Evolutionary conservation across 345 rosid species (phyloP), one percentile per base, ranked within the genome.

Genomic region (Populus simonii): DNA sequence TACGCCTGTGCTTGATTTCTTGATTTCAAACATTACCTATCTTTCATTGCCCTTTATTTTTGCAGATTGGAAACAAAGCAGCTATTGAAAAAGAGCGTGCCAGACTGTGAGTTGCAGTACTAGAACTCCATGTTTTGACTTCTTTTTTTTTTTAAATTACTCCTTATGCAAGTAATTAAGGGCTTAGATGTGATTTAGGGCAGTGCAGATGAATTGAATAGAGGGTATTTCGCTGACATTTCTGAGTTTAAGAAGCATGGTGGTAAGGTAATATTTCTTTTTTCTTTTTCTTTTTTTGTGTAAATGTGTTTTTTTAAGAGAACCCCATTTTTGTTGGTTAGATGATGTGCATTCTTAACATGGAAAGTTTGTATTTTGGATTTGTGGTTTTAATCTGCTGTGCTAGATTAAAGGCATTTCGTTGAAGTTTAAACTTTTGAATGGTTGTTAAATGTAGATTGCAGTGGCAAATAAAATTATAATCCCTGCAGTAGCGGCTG

Each of bases 131-230:
- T 61, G 38, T 31, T 74, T 43, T 62, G 73, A 72, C 77, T 47
- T 23, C 29, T 17, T 15, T 16, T 25, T 25, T 29, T 53, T 11
- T 49, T 80, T 39, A 41, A 39, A 9, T 41, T 41, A 9, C 45
- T 73, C 15, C 3, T 51, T 41, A 41, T 5, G 35, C 17, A 39
- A 67, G 15, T 66, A 12, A 29, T 9, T 65, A 23, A 63, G 33
- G 17, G 3, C 81, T 68, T 82, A 72, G 51, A 57, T 86, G 83
- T 85, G 80, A 80, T 86, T 79, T 93, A 89, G 93, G 88, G 89
- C 98, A 96, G 99, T 92, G 76, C 83, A 23, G 99, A 93, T 90
- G 99, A 96, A 92, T 89, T 93, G 98, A 96, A 79, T 81, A 82
- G 98, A 43, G 98, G 97, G 49, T 93, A 93, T 65, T 93, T 93